Conservation (phyloP, 768 basidiomycete species). For the Termitomyces titanicus region DNA sequence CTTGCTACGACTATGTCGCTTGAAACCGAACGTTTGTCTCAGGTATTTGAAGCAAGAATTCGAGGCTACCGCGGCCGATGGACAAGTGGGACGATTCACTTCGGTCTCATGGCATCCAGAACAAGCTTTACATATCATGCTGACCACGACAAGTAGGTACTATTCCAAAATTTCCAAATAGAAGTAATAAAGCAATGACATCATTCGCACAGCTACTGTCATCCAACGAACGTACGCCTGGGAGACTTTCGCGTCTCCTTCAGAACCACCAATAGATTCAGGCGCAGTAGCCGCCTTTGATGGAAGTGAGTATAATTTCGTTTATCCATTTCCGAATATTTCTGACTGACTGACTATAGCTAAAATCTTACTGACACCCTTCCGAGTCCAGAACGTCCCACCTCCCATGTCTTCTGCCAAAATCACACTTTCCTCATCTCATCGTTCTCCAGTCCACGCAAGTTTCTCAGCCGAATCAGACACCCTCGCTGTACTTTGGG, state of each 20-base stretch:
- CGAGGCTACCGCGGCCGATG: slow-evolving; percentile 34
- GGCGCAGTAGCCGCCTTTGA: slow-evolving; percentile 89
- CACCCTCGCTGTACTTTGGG: slow-evolving; percentile 64
- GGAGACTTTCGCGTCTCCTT: slow-evolving; percentile 69
- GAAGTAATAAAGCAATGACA: neutral
- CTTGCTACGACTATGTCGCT: neutral
- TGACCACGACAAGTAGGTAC: slow-evolving; percentile 62
- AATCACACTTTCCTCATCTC: slow-evolving; percentile 26
- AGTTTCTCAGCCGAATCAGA: slow-evolving; percentile 59
- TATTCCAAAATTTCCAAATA: neutral
- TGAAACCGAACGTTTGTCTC: neutral
- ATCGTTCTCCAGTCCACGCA: slow-evolving; percentile 60
- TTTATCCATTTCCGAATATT: neutral
- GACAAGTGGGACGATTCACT: slow-evolving; percentile 51
- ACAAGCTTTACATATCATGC: slow-evolving; percentile 54
- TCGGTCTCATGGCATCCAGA: slow-evolving; percentile 89
- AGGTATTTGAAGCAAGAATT: slow-evolving; percentile 96
- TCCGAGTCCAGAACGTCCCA: slow-evolving; percentile 92
- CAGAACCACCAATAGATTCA: slow-evolving; percentile 64
- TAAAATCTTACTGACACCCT: slow-evolving; percentile 80
- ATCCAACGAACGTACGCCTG: slow-evolving; percentile 66
- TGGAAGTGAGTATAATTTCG: slow-evolving; percentile 56
- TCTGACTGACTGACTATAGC: slow-evolving; percentile 38
- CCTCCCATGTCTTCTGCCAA: slow-evolving; percentile 90
- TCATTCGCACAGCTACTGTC: slow-evolving; percentile 38